Evolutionary conservation across 2,329 filamentous ascomycete genomes (phyloP), one percentile per base, ranked within the genome.

Genomic region (Diaporthe sp.): DNA sequence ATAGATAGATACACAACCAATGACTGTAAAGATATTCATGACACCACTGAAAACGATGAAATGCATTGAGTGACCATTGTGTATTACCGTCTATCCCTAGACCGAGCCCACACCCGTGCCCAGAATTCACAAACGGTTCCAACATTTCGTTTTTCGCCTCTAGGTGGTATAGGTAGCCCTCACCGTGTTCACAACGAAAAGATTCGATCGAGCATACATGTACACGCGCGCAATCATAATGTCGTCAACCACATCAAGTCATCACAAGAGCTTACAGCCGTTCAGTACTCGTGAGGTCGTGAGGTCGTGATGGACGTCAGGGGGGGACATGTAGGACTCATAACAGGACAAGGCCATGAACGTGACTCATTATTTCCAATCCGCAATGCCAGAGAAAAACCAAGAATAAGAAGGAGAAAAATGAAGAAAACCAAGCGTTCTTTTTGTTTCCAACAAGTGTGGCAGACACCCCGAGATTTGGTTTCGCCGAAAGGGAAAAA

Each of bases 221-320:
- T 22, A 25, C 25, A 42, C 9, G 8, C n/a, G 15, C n/a, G 3
- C 49, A 70, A 2, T 25, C 49, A 42, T 70, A 17, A 70, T 28
- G 9, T 70, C 65, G 9, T 70, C 65, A 70, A 55, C 25, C 13
- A 55, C 65, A 28, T 70, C 34, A 70, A 70, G 49, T 70, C 34
- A 42, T 55, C 65, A 55, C 65, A 70, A 31, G 22, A 39, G n/a
- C 22, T 15, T 20, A 53, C 49, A 28, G 49, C 34, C 34, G 34
- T 70, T 28, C 2, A 70, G 49, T 28, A 28, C 49, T 70, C 47
- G 42, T 70, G 31, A 55, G 25, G 39, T 22, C 4, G 15, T 28
- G 25, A 61, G 10, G 22, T 60, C 57, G 12, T 60, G 20, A 39
- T 39, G 34, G 37, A 25, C 22, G 58, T 13, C 9, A 9, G 13